These are phyloP conservation scores for Neofusicoccum ribis DNA, from an alignment of 2,329 filamentous ascomycete species.

Conservation along the genomic window DNA sequence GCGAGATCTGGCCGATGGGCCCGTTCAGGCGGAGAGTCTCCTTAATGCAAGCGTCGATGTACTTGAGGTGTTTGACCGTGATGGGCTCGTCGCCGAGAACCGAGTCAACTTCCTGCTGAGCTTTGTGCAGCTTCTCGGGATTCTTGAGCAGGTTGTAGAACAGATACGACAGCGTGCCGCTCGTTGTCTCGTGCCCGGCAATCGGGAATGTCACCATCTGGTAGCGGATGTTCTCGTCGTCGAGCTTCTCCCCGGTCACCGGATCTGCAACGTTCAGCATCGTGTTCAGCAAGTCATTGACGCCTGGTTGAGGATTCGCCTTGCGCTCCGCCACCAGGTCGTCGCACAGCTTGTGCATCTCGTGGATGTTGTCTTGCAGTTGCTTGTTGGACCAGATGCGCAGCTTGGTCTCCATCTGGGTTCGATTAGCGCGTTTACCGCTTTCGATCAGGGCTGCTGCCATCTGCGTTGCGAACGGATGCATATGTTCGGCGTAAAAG, in stretches of 20 bases:
- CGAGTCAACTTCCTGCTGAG: neutral
- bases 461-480: slow-evolving; percentile 72
- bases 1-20: slow-evolving; percentile 52
- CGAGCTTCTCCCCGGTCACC: slow-evolving; percentile 25
- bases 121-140: slow-evolving; percentile 16
- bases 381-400: slow-evolving; percentile 49
- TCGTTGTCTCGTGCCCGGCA: slow-evolving; percentile 49
- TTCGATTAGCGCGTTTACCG: slow-evolving; percentile 52
- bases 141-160: slow-evolving; percentile 65
- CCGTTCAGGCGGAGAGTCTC: slow-evolving; percentile 52
- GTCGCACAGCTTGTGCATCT: slow-evolving; percentile 25
- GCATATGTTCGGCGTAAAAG: slow-evolving; percentile 67
- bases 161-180: slow-evolving; percentile 64
- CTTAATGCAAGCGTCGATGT: slow-evolving; percentile 47
- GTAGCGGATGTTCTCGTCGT: slow-evolving; percentile 15
- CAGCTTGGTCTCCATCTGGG: slow-evolving; percentile 28
- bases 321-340: slow-evolving; percentile 63
- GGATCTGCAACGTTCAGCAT: slow-evolving; percentile 70
- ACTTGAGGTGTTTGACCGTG: slow-evolving; percentile 60
- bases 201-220: slow-evolving; percentile 21
- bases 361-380: slow-evolving; percentile 54
- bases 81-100: slow-evolving; percentile 44
- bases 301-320: slow-evolving; percentile 51
- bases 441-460: slow-evolving; percentile 61
- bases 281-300: slow-evolving; percentile 68